Evolutionary conservation across 2,329 filamentous ascomycete species (phyloP).

Genomic region (Exophiala bonariae): DNA sequence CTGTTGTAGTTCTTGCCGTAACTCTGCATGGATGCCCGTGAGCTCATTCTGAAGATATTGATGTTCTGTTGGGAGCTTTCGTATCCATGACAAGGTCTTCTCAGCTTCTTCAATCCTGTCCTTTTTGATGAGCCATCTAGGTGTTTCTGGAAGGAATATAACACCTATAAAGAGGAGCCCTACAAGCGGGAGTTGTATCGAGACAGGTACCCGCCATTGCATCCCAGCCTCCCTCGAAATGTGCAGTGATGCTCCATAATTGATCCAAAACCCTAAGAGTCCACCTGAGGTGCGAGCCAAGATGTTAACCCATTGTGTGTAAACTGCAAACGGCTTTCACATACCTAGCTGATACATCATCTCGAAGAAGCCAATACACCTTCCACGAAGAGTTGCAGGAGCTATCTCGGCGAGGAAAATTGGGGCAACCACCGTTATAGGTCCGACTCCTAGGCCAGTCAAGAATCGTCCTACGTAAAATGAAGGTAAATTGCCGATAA

Average conservation of each 20-base stretch:
- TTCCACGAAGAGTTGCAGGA: too few species aligned
- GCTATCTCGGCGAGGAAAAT: too few species aligned
- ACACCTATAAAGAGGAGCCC: conserved; percentile 34
- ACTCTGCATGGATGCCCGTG: conserved; percentile 41
- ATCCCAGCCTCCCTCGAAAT: conserved; percentile 31
- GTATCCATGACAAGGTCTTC: conserved; percentile 3
- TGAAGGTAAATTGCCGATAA: too few species aligned
- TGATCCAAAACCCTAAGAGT: conserved; percentile 66
- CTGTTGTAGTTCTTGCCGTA: conserved; percentile 41
- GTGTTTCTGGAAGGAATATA: background rate
- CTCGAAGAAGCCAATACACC: too few species aligned
- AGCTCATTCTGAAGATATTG: background rate
- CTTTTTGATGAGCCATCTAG: background rate
- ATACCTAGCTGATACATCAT: too few species aligned
- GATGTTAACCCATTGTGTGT: too few species aligned
- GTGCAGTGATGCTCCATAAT: conserved; percentile 47
- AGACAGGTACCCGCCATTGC: conserved; percentile 67
- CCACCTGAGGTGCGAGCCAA: too few species aligned
- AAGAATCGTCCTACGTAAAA: too few species aligned
- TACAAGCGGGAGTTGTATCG: conserved; percentile 44
- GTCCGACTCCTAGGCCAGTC: too few species aligned
- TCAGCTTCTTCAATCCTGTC: conserved; percentile 39
- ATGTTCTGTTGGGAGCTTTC: conserved; percentile 6
- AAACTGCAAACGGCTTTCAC: too few species aligned
- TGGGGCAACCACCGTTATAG: too few species aligned